Percentiles rank a stretch among this genome's conserved stretches.
Conservation (phyloP, 2,329 filamentous ascomycete species). For the Ceratocystis cacaofunesta region DNA sequence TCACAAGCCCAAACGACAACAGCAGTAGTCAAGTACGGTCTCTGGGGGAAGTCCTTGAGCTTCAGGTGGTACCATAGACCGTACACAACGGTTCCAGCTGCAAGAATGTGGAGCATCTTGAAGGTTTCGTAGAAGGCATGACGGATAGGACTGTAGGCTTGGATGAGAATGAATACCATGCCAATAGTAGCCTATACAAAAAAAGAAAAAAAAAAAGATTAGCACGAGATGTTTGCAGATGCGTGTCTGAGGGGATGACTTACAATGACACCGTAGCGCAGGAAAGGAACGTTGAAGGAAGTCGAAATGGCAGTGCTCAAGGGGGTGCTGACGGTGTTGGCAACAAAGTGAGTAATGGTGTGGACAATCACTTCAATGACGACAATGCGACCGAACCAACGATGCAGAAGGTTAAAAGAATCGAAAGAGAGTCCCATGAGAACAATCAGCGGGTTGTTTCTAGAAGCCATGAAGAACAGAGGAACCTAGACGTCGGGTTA, state of each 20-base stretch:
- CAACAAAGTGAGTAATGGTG: conserved; percentile 29
- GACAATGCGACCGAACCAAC: conserved; percentile 66
- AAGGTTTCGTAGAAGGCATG: conserved; percentile 72
- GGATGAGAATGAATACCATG: conserved; percentile 48
- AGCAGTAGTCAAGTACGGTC: conserved; percentile 45
- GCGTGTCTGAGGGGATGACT: not conserved
- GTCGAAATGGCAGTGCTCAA: conserved; percentile 9
- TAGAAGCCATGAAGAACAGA: conserved; percentile 71
- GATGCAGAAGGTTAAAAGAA: conserved; percentile 64
- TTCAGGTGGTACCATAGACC: conserved; percentile 54
- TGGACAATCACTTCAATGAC: conserved; percentile 55
- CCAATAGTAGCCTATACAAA: conserved; percentile 37
- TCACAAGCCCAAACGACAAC: conserved; percentile 55
- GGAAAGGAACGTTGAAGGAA: conserved; percentile 11
- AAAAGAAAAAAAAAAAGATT: not conserved
- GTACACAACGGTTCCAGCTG: conserved; percentile 43
- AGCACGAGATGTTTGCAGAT: conserved; percentile 1
- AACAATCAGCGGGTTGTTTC: conserved; percentile 82
- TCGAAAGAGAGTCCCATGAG: conserved; percentile 83
- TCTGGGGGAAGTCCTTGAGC: conserved; percentile 38
- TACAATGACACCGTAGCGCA: conserved; percentile 7
- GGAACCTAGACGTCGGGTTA: conserved; percentile 30
- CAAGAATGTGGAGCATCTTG: conserved; percentile 54
- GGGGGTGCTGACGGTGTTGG: conserved; percentile 2
- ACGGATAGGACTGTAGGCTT: conserved; percentile 54